phyloP scores from a whole-genome alignment of 352 stramenopile genomes.

The Aphanomyces euteiches region DNA sequence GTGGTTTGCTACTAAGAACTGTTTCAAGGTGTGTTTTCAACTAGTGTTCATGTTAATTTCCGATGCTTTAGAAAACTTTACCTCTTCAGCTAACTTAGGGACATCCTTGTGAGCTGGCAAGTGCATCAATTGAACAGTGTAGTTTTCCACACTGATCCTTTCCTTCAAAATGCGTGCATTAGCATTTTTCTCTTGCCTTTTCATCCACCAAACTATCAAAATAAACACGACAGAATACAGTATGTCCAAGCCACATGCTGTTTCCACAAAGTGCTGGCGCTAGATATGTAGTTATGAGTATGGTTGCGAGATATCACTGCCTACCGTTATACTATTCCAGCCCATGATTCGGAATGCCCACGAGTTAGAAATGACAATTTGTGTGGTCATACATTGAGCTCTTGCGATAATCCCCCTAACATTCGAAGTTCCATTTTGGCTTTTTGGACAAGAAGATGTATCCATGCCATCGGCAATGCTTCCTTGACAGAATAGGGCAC shows the following conservation, averaged over 20 bases:
- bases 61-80: constrained; percentile 29
- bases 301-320: background rate
- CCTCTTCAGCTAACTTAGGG: constrained; percentile 54
- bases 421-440: constrained; percentile 8
- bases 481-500: constrained; percentile 40
- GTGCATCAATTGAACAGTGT: constrained; percentile 72
- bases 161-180: constrained; percentile 53
- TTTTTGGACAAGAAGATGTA: constrained; percentile 44
- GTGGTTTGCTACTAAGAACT: constrained; percentile 45
- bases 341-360: constrained; percentile 76
- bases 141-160: constrained; percentile 68
- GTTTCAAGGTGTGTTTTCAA: constrained; percentile 61
- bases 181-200: constrained; percentile 61
- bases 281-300: constrained; percentile 30
- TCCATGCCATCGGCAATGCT: constrained; percentile 52
- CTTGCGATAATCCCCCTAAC: constrained; percentile 61
- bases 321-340: constrained; percentile 73
- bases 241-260: constrained; percentile 70
- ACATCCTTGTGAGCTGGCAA: constrained; percentile 60
- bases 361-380: constrained; percentile 63
- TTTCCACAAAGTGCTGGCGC: constrained; percentile 61
- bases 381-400: constrained; percentile 68
- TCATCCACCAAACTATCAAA: constrained; percentile 65
- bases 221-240: constrained; percentile 64
- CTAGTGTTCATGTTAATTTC: constrained; percentile 33